Percentiles rank a stretch among this genome's conserved stretches.
phyloP scores from a whole-genome alignment of 1,284 basidiomycete species.

The Malassezia obtusa region DNA sequence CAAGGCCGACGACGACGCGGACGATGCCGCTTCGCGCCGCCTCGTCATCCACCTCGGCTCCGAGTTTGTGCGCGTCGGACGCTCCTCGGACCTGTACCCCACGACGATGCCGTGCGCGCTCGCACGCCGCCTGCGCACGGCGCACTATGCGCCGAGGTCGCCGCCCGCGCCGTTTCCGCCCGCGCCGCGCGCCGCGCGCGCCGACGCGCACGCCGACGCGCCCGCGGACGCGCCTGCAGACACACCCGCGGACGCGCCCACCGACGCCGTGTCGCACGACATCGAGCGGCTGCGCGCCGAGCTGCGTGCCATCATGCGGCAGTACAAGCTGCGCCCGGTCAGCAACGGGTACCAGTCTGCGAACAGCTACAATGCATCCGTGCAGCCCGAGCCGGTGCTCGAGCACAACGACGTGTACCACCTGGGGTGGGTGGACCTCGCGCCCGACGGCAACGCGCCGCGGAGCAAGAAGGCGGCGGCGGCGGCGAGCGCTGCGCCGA shows the following conservation, averaged over 20 bases:
- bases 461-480: neutral
- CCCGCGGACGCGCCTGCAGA: neutral
- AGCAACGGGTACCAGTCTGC: constrained; percentile 38
- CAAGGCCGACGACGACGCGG: constrained; percentile 20
- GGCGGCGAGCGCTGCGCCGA: neutral
- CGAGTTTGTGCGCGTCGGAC: constrained; percentile 71
- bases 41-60: constrained; percentile 92
- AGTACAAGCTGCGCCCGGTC: constrained; percentile 42
- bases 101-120: constrained; percentile 65
- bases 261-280: constrained; percentile 12
- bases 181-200: neutral
- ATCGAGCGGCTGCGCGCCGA: constrained; percentile 41
- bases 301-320: constrained; percentile 44
- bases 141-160: neutral
- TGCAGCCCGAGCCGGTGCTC: constrained; percentile 30
- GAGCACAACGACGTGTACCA: constrained; percentile 45
- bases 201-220: neutral
- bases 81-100: constrained; percentile 76
- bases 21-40: constrained; percentile 28
- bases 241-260: constrained; percentile 1
- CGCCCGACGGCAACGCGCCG: constrained; percentile 10
- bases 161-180: neutral
- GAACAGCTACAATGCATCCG: constrained; percentile 40
- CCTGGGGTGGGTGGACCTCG: constrained; percentile 35
- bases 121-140: constrained; percentile 51